Evolutionary conservation across 2,329 filamentous ascomycete species (phyloP).

Genomic region (Phoma sp.): DNA sequence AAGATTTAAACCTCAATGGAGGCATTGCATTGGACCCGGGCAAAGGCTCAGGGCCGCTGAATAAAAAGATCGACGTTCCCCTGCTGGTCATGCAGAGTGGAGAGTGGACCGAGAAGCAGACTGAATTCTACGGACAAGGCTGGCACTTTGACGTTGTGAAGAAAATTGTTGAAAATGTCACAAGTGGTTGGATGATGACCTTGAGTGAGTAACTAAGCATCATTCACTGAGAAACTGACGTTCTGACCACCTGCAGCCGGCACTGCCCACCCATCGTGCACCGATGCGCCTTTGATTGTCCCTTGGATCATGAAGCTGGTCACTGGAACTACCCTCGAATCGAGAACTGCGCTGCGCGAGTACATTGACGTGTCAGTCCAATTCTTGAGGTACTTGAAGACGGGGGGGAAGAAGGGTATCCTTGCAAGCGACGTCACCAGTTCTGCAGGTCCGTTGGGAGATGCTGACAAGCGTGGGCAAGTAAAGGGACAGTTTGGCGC

Average conservation of each 20-base stretch:
- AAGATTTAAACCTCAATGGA: constrained; percentile 59
- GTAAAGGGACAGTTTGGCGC: constrained; percentile 37
- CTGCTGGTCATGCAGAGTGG: constrained; percentile 69
- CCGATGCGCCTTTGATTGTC: constrained; percentile 71
- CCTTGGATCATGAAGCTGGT: constrained; percentile 66
- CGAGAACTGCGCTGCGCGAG: constrained; percentile 63
- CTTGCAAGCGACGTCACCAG: constrained; percentile 59
- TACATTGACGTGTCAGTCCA: constrained; percentile 67
- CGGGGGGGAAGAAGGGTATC: constrained; percentile 54
- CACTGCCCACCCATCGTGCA: constrained; percentile 67
- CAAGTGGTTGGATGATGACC: constrained; percentile 56
- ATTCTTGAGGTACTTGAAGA: constrained; percentile 61
- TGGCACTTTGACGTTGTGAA: constrained; percentile 71
- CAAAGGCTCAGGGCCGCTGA: constrained; percentile 68
- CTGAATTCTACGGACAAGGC: constrained; percentile 65
- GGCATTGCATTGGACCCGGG: constrained; percentile 72
- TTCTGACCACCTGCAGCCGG: constrained; percentile 28
- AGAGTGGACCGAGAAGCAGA: constrained; percentile 66
- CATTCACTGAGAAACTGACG: background rate
- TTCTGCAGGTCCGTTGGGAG: constrained; percentile 43
- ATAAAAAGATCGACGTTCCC: constrained; percentile 65
- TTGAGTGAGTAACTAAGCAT: constrained; percentile 35
- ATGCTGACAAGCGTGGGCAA: constrained; percentile 34
- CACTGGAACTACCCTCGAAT: constrained; percentile 67
- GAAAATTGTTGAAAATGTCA: constrained; percentile 61